Conservation (phyloP, 148 eudicot genomes). For the Rhododendron griersonianum region DNA sequence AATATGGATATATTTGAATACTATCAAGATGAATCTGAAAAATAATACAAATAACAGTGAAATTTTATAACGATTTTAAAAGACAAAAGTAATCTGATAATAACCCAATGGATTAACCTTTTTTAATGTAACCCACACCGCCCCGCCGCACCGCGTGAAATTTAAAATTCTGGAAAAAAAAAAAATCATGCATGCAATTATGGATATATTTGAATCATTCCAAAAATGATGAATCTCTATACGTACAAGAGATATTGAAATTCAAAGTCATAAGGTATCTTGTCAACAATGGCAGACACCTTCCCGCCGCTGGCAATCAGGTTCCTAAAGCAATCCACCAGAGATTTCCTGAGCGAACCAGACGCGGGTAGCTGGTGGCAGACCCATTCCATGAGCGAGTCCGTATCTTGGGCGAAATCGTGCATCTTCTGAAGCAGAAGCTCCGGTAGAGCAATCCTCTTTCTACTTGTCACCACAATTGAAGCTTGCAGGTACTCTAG, state of each 20-base stretch:
- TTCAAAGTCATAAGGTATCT: conserved; percentile 72
- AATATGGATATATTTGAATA: no score
- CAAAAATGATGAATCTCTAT: not conserved
- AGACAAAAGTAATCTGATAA: no score
- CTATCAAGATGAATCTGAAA: not conserved
- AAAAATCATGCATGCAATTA: not conserved
- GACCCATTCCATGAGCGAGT: conserved; percentile 70
- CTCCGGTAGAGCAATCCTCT: conserved; percentile 69
- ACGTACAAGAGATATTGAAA: conserved; percentile 59
- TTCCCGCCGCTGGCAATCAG: conserved; percentile 25
- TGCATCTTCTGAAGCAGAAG: conserved; percentile 52
- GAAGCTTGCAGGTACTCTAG: conserved; percentile 86
- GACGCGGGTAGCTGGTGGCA: conserved; percentile 85
- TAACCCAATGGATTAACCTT: not conserved
- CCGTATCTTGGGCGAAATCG: conserved; percentile 60
- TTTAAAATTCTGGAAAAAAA: not conserved
- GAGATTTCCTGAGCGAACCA: conserved; percentile 74
- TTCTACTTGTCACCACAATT: conserved; percentile 53
- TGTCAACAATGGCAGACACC: conserved; percentile 43
- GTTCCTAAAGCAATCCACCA: conserved; percentile 77
- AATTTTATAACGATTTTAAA: no score
- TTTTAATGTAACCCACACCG: not conserved
- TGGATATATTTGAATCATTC: not conserved
- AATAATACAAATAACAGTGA: no score
- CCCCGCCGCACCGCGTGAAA: not conserved